Base-by-base conservation (phyloP, 768 basidiomycete species). In the Pisolithus orientalis region DNA sequence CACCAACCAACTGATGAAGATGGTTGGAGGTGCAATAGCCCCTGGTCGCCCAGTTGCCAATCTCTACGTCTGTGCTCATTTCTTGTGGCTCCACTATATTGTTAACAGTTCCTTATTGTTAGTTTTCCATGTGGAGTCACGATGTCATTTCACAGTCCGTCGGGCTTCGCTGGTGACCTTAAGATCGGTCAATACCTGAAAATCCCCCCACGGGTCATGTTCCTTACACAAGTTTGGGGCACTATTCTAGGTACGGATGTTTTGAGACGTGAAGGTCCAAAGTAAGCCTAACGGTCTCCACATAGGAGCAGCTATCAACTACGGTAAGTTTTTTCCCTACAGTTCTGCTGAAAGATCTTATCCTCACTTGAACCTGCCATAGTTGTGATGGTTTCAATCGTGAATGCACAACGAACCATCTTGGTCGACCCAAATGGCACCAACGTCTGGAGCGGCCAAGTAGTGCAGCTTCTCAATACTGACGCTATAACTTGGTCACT, bases 71-170 rank as follows among this genome's bases (percentile, higher is more conserved):
- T 46, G 74, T 63, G 44, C 4, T 14, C 34, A 1, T 14, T 11
- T 13, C 34, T 34, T 11, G 34, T 34, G 11, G 14, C 34, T 34
- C 11, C 34, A 11, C 2, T 13, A 34, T 5, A 14, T 34, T 13
- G 34, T 34, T 34, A 13, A 34, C 34, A 34, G 34, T 34, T 11
- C 8, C 5, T 28, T 13, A 6, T 28, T 13, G 21, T 8, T 43
- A 83, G 80, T 84, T 84, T 66, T 76, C 80, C 0, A 83, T 82
- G 80, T 83, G 82, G 82, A 82, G 80, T 59, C 80, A 83, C 56
- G 80, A 81, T 56, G 76, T 81, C 44, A 70, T 85, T 37, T 66
- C 72, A 14, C 82, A 75, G 31, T 82, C 79, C 0, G 75, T 83
- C 47, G 59, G 58, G 31, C 70, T 83, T 83, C 10, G 79, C 70